Percentiles rank a stretch among this genome's conserved stretches.
Conservation (phyloP, 108 stramenopile species). For the Chaetoceros tenuissimus region DNA sequence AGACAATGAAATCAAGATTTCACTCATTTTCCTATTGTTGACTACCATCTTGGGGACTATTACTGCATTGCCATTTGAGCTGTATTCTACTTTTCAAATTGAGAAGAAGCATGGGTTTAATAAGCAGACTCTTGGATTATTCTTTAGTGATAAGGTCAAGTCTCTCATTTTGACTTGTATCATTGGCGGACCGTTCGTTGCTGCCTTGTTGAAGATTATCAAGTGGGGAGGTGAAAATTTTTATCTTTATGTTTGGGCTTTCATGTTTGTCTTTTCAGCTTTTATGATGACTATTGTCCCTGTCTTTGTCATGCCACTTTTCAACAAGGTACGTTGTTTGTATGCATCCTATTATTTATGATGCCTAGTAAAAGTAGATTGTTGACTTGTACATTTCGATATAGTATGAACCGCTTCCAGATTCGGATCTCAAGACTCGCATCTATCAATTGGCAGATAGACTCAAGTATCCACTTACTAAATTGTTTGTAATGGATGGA, state of each 20-base stretch:
- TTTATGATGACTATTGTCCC: slow-evolving; percentile 94
- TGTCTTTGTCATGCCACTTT: slow-evolving; percentile 94
- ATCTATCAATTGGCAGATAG: slow-evolving; percentile 87
- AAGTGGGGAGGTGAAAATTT: slow-evolving; percentile 76
- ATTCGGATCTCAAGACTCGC: slow-evolving; percentile 71
- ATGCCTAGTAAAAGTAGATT: no score
- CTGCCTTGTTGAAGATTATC: slow-evolving; percentile 82
- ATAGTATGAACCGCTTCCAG: slow-evolving; percentile 90
- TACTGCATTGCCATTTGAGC: slow-evolving; percentile 76
- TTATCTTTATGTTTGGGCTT: slow-evolving; percentile 93
- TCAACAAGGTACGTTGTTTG: no score
- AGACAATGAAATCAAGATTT: slow-evolving; percentile 75
- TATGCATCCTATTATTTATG: no score
- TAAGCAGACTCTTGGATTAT: slow-evolving; percentile 84
- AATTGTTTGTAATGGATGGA: slow-evolving; percentile 97
- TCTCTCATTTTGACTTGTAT: slow-evolving; percentile 60
- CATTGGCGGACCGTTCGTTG: slow-evolving; percentile 86
- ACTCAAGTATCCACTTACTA: slow-evolving; percentile 93
- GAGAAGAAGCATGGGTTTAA: slow-evolving; percentile 98
- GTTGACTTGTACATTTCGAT: no score
- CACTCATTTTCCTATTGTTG: slow-evolving; percentile 70
- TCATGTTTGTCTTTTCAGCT: slow-evolving; percentile 80
- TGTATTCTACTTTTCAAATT: slow-evolving; percentile 89
- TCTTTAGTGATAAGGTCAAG: slow-evolving; percentile 90
- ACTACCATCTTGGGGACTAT: slow-evolving; percentile 65